Evolutionary conservation across 352 stramenopile genomes (phyloP), one percentile per base, ranked within the genome.

Genomic region (Saprolegnia diclina): DNA sequence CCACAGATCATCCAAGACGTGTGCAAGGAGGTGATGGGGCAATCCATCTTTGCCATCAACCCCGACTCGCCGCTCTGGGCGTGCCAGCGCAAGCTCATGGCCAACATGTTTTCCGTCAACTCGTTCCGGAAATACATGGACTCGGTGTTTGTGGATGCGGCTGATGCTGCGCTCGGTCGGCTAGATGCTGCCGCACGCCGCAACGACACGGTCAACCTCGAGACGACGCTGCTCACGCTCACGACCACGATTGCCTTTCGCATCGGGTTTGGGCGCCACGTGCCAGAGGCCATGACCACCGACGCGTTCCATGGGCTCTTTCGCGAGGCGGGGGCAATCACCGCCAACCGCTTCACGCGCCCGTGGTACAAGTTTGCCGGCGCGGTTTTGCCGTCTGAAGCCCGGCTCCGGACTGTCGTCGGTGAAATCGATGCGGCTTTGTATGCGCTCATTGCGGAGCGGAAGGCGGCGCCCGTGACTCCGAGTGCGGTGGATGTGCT

Each of bases 41-140:
- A 88, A 59, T 87, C 83, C 38, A 89, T 91, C 57, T 91, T 91
- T 37, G 79, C 77, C 19, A 77, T 88, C 73, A 91, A 89, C 61
- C 81, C 89, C 63, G 61, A 45, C 6, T 69, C 63, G 32, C 63
- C 42, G 16, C 53, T 69, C 35, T 69, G 63, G 63, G 50, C 63
- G 19, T 52, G 53, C 53, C 63, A 69, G 35, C 63, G 63, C 38
- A 69, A 69, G 38, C 42, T 69, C 35, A 69, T 69, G 63, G 53
- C 63, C 26, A 61, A 52, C 53, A 69, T 69, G 63, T 69, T 69
- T 29, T 69, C 63, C 14, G 63, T 69, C 63, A 69, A 69, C 53
- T 69, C 63, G 3, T 69, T 69, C 38, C 63, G 63, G 44, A 69
- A 69, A 45, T 69, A 69, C 53, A 69, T 69, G 63, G 24, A 61